Evolutionary conservation across 805 yeast genomes (phyloP).

Genomic region (Ascoidea asiatica): DNA sequence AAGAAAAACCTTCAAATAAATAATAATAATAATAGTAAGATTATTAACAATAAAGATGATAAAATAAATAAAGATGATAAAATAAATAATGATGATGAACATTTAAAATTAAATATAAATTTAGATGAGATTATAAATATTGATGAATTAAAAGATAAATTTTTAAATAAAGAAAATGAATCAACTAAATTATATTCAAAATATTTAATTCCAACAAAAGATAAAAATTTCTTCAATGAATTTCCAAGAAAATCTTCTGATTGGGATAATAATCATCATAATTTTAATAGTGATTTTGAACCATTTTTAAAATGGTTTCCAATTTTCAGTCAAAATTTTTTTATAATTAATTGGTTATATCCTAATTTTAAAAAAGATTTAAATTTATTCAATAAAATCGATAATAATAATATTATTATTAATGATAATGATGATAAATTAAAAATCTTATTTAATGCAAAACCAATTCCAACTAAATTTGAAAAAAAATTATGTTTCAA

Average conservation of each 20-base stretch:
- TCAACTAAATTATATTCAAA: constrained; percentile 6
- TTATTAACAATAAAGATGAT: not conserved
- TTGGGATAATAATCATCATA: constrained; percentile 8
- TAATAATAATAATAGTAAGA: not conserved
- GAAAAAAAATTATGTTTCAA: constrained; percentile 4
- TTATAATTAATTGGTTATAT: constrained; percentile 3
- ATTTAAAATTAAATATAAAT: constrained; percentile 1
- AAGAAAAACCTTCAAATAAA: constrained; percentile 1
- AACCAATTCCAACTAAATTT: constrained; percentile 6
- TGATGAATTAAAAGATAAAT: constrained; percentile 6
- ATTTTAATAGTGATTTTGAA: constrained; percentile 5
- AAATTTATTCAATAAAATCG: not conserved
- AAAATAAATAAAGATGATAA: not conserved
- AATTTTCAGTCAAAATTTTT: constrained; percentile 5
- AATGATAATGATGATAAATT: constrained; percentile 3
- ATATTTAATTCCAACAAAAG: constrained; percentile 5
- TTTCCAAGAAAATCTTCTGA: constrained; percentile 7
- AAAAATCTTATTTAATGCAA: constrained; percentile 4
- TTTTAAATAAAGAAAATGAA: constrained; percentile 6
- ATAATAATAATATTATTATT: not conserved
- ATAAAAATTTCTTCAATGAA: constrained; percentile 5
- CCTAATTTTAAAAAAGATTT: constrained; percentile 1
- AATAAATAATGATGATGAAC: no score
- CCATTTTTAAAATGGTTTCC: constrained; percentile 7
- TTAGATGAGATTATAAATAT: constrained; percentile 4